Conservation (phyloP, 2,329 filamentous ascomycete species). For the Xylariaceae sp. region DNA sequence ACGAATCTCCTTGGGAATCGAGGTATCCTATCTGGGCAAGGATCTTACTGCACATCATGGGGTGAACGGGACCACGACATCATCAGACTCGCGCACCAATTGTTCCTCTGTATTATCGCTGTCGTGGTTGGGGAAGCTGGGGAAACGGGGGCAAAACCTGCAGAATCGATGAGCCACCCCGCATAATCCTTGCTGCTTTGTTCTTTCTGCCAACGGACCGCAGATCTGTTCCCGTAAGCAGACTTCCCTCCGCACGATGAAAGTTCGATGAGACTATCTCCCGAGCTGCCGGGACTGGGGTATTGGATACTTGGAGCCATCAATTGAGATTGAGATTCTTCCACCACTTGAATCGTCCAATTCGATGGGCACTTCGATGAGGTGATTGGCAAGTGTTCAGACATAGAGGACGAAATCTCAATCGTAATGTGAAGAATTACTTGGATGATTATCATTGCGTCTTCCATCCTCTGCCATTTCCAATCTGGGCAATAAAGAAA, state of each 20-base stretch:
- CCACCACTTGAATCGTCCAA: slow-evolving; percentile 15
- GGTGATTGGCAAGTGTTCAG: neutral
- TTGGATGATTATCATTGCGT: neutral
- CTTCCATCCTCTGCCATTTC: too few relatives aligned
- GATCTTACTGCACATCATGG: neutral
- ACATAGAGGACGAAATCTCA: neutral
- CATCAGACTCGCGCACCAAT: too few relatives aligned
- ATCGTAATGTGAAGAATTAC: neutral
- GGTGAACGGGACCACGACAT: neutral
- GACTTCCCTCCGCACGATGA: slow-evolving; percentile 1
- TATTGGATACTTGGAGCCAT: neutral
- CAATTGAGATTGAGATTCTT: slow-evolving; percentile 7
- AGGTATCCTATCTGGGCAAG: neutral
- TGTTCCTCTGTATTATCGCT: too few relatives aligned
- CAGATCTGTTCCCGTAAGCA: neutral
- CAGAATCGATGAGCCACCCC: slow-evolving; percentile 2
- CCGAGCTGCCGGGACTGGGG: neutral
- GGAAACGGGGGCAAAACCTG: slow-evolving; percentile 3
- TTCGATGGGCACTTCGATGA: neutral
- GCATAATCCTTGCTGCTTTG: neutral
- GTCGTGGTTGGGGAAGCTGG: slow-evolving; percentile 12
- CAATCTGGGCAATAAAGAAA: too few relatives aligned
- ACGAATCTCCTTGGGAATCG: neutral
- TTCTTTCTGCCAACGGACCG: neutral
- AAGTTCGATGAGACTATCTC: neutral